Conservation (phyloP, 805 yeast species). For the Yarrowia hollandica region DNA sequence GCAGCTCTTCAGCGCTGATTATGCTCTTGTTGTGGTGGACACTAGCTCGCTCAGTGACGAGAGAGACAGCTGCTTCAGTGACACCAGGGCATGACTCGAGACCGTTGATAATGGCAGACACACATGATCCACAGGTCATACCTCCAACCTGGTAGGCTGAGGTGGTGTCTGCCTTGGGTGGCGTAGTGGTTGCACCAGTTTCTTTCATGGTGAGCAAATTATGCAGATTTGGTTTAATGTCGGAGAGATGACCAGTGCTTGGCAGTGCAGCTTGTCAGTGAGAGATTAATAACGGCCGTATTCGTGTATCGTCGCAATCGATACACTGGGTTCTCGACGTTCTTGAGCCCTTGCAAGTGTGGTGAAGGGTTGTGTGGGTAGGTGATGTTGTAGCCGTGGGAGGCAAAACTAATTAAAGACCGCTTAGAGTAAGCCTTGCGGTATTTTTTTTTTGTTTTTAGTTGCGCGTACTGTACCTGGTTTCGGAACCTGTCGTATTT, state of each 20-base stretch:
- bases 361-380: neutral
- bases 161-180: constrained; percentile 19
- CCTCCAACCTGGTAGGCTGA: constrained; percentile 52
- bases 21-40: constrained; percentile 50
- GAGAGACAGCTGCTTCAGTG: constrained; percentile 58
- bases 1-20: constrained; percentile 44
- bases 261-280: neutral
- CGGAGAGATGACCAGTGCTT: neutral
- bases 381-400: neutral
- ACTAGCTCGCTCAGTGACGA: constrained; percentile 71
- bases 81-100: constrained; percentile 55
- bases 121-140: constrained; percentile 92
- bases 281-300: neutral
- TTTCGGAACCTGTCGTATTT: neutral
- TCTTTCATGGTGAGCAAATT: constrained; percentile 26
- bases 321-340: too few relatives aligned
- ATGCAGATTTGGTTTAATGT: constrained; percentile 19
- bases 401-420: too few relatives aligned
- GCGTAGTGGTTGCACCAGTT: neutral
- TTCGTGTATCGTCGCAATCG: too few relatives aligned
- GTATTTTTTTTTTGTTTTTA: neutral
- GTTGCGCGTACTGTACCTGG: neutral
- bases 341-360: too few relatives aligned
- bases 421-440: neutral
- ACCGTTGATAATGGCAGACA: constrained; percentile 62